These are phyloP conservation scores for Hypomontagnella monticulosa DNA, from an alignment of 495 filamentous ascomycete genomes.

Conservation along the genomic window DNA sequence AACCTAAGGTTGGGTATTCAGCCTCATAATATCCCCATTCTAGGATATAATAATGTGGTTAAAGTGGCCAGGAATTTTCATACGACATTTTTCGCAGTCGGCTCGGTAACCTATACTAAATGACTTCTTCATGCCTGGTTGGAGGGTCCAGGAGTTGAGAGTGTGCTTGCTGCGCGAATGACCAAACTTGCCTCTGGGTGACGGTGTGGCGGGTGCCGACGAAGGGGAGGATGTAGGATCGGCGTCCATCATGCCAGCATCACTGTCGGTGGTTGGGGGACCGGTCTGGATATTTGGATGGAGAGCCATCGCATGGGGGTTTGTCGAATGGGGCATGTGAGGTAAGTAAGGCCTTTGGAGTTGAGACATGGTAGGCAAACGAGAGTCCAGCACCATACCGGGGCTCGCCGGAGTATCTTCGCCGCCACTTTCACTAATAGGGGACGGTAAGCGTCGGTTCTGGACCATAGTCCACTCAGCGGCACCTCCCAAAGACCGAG, in stretches of 20 bases:
- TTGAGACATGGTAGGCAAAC: conserved; percentile 28
- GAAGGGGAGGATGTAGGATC: conserved; percentile 42
- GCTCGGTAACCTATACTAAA: conserved; percentile 86
- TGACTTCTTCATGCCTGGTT: conserved; percentile 68
- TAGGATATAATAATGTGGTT: conserved; percentile 78
- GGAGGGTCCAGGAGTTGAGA: conserved; percentile 59
- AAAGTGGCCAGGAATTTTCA: conserved; percentile 85
- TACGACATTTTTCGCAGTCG: conserved; percentile 86
- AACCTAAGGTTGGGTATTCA: not conserved
- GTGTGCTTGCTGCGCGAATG: conserved; percentile 59
- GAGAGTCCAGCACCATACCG: conserved; percentile 52
- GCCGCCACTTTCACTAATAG: conserved; percentile 73
- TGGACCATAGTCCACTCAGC: conserved; percentile 58
- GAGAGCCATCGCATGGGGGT: conserved; percentile 40
- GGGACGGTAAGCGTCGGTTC: conserved; percentile 71
- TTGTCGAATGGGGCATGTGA: conserved; percentile 48
- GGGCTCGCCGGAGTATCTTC: conserved; percentile 53
- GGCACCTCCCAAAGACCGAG: conserved; percentile 50
- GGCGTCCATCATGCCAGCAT: conserved; percentile 47
- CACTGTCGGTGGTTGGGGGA: conserved; percentile 34
- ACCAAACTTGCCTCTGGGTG: conserved; percentile 47
- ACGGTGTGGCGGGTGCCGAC: conserved; percentile 47
- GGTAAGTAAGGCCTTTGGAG: conserved; percentile 41
- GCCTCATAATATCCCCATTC: conserved; percentile 31
- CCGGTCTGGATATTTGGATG: conserved; percentile 49